Evolutionary conservation across 306 rosid species (phyloP).

Genomic region (Glycine latifolia): DNA sequence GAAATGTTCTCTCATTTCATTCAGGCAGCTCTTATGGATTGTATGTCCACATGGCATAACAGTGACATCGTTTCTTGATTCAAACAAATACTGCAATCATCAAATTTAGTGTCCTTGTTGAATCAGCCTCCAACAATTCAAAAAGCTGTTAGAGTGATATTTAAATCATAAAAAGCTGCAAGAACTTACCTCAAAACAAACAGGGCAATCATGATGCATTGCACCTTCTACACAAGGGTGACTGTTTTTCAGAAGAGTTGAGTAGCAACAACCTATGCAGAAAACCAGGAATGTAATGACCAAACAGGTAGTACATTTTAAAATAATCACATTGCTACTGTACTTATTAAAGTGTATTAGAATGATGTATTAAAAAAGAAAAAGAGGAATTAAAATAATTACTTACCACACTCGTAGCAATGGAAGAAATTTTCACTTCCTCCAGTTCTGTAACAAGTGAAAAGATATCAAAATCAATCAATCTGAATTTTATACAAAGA

Average conservation of each 20-base stretch:
- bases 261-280: constrained; percentile 79
- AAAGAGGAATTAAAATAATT: not conserved
- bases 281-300: not conserved
- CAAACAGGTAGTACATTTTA: not conserved
- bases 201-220: constrained; percentile 94
- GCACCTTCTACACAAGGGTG: constrained; percentile 96
- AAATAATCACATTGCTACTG: not conserved
- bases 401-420: constrained; percentile 83
- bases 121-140: constrained; percentile 37
- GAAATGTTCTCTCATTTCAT: constrained; percentile 85
- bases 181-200: constrained; percentile 78
- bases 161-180: constrained; percentile 22
- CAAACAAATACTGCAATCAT: constrained; percentile 76
- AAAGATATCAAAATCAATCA: constrained; percentile 35
- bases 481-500: not conserved
- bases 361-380: not conserved
- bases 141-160: not conserved
- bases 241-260: constrained; percentile 62
- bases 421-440: constrained; percentile 77
- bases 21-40: constrained; percentile 74
- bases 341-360: constrained; percentile 10
- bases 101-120: constrained; percentile 3
- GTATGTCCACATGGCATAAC: constrained; percentile 92
- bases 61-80: constrained; percentile 66
- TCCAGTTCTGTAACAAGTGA: constrained; percentile 64